Percentiles rank a stretch among this genome's conserved stretches.
phyloP scores from a whole-genome alignment of 2,329 filamentous ascomycete genomes.

The Colletotrichum falcatum region DNA sequence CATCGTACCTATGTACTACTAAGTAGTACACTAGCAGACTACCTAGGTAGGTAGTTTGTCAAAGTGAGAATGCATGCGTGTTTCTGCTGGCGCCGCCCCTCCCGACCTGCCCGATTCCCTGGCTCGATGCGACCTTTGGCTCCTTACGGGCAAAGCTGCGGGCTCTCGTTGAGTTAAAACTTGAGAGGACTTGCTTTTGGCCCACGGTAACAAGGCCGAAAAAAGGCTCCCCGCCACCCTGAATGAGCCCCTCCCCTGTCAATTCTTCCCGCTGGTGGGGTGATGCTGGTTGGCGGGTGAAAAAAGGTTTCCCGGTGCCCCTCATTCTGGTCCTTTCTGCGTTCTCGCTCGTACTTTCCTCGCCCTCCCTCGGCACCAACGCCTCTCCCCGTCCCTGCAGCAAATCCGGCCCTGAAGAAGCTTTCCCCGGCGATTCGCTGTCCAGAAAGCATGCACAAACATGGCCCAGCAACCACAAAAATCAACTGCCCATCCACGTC shows the following conservation, averaged over 20 bases:
- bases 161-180: neutral
- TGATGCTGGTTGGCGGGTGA: constrained; percentile 37
- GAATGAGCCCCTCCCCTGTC: neutral
- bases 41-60: neutral
- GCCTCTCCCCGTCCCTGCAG: constrained; percentile 26
- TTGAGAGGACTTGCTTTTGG: neutral
- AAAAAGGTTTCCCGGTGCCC: constrained; percentile 25
- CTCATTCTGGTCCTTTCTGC: constrained; percentile 15
- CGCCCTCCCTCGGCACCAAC: neutral
- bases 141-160: neutral
- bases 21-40: too few relatives aligned
- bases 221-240: neutral
- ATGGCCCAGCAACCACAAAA: constrained; percentile 35
- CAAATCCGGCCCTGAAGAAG: constrained; percentile 10
- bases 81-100: constrained; percentile 23
- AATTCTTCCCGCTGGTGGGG: constrained; percentile 15
- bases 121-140: neutral
- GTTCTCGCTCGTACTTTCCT: neutral
- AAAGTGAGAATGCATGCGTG: constrained; percentile 12
- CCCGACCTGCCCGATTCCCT: constrained; percentile 24
- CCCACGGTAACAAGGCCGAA: neutral
- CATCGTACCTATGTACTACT: too few relatives aligned
- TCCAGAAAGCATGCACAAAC: constrained; percentile 12
- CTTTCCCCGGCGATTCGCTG: constrained; percentile 24
- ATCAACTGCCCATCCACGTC: constrained; percentile 8